Evolutionary conservation across 768 basidiomycete genomes (phyloP).

Genomic region (Boletus vermiculosoides): DNA sequence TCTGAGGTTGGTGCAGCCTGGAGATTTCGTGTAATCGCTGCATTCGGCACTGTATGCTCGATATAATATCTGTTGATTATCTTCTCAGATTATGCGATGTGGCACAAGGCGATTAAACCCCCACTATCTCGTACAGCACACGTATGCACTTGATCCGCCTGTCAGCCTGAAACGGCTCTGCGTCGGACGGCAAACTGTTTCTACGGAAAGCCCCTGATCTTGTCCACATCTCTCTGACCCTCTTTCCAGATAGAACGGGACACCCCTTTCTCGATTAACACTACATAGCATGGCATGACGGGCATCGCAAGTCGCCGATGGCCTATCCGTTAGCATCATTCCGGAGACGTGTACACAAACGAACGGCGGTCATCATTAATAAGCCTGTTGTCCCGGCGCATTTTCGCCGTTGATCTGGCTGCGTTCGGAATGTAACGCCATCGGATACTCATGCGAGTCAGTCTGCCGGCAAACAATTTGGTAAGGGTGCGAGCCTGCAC

Average conservation of each 20-base stretch:
- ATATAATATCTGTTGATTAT: neutral
- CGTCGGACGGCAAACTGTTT: neutral
- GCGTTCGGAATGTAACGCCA: neutral
- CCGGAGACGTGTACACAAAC: neutral
- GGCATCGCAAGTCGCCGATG: neutral
- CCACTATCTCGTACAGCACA: too few relatives aligned
- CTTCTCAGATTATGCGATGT: neutral
- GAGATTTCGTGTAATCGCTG: conserved; percentile 27
- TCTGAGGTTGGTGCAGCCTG: conserved; percentile 26
- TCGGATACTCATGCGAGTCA: neutral
- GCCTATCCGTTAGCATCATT: neutral
- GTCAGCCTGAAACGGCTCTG: conserved; percentile 1
- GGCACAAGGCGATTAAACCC: neutral
- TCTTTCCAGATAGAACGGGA: neutral
- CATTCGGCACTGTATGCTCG: neutral
- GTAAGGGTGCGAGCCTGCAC: neutral
- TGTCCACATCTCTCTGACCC: neutral
- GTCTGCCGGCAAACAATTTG: neutral
- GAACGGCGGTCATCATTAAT: neutral
- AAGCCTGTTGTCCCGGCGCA: neutral
- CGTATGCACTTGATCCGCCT: neutral
- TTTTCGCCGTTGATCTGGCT: neutral
- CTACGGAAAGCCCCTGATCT: neutral
- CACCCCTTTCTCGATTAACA: neutral
- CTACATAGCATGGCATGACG: neutral